A percentile compares a stretch with the other conserved stretches of the same genome.
These are phyloP conservation scores for Talaromyces albobiverticillius DNA, from an alignment of 2,329 filamentous ascomycete genomes.

Conservation along the genomic window DNA sequence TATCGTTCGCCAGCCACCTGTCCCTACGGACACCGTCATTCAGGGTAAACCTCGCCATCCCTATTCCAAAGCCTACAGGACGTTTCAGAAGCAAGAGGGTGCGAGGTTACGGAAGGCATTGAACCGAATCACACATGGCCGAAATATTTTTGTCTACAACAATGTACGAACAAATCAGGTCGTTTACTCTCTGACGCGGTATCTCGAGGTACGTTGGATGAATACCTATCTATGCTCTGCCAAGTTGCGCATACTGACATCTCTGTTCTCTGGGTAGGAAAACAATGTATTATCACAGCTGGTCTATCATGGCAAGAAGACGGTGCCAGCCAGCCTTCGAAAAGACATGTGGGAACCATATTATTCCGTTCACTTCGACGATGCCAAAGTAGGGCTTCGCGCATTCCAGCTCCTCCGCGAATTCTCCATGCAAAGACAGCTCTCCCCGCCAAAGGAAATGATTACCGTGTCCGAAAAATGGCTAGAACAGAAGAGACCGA, in stretches of 20 bases:
- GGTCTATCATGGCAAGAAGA: slow-evolving; percentile 63
- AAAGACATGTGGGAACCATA: slow-evolving; percentile 63
- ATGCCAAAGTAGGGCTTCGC: slow-evolving; percentile 48
- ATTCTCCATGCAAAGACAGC: slow-evolving; percentile 58
- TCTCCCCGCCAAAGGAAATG: slow-evolving; percentile 45
- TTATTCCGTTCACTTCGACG: slow-evolving; percentile 56
- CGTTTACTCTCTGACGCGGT: slow-evolving; percentile 59
- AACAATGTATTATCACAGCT: slow-evolving; percentile 56
- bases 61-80: slow-evolving; percentile 42
- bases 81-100: slow-evolving; percentile 35
- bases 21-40: slow-evolving; percentile 34
- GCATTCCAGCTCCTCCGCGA: slow-evolving; percentile 60
- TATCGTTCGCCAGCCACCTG: slow-evolving; percentile 32
- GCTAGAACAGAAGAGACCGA: slow-evolving; percentile 37
- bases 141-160: slow-evolving; percentile 62
- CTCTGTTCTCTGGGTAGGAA: slow-evolving; percentile 36
- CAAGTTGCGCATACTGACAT: neutral
- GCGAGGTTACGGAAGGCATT: slow-evolving; percentile 45
- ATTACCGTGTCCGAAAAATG: slow-evolving; percentile 45
- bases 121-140: slow-evolving; percentile 49
- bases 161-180: slow-evolving; percentile 63
- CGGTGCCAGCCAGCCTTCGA: slow-evolving; percentile 55
- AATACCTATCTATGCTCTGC: neutral
- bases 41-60: slow-evolving; percentile 40
- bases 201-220: slow-evolving; percentile 49